Evolutionary conservation across 2,329 filamentous ascomycete genomes (phyloP).

Genomic region (Diaporthe nobilis): DNA sequence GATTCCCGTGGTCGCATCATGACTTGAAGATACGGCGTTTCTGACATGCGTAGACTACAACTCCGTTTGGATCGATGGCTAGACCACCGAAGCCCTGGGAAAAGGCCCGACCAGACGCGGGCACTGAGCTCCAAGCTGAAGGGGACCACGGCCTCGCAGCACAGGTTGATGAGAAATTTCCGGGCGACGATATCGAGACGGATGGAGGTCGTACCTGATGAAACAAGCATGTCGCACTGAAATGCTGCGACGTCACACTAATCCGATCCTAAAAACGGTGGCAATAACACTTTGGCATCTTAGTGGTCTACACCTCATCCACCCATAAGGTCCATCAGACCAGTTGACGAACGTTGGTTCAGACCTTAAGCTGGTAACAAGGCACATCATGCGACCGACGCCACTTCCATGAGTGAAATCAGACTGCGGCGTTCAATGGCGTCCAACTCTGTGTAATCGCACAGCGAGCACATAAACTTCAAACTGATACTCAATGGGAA

Average conservation of each 20-base stretch:
- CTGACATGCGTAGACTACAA: constrained; percentile 55
- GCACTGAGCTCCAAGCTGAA: constrained; percentile 22
- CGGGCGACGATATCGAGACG: constrained; percentile 49
- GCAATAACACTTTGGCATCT: background rate
- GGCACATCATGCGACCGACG: background rate
- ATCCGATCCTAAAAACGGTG: background rate
- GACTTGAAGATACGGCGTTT: background rate
- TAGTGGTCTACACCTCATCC: background rate
- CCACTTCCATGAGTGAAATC: background rate
- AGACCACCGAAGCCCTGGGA: constrained; percentile 83
- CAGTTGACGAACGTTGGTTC: background rate
- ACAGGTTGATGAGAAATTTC: constrained; percentile 42
- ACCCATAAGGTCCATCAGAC: background rate
- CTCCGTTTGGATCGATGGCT: constrained; percentile 62
- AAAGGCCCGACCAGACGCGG: constrained; percentile 57
- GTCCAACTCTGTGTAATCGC: background rate
- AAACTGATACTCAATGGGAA: background rate
- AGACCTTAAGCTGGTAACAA: no score
- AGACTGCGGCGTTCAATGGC: background rate
- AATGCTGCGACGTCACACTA: no score
- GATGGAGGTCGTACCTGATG: constrained; percentile 5
- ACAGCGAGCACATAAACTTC: background rate
- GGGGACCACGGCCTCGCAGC: constrained; percentile 9
- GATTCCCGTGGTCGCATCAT: background rate
- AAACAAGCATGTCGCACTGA: background rate